Percentiles rank a stretch among this genome's conserved stretches.
phyloP scores from a whole-genome alignment of 2,329 filamentous ascomycete genomes.

The Pseudogymnoascus sp. region DNA sequence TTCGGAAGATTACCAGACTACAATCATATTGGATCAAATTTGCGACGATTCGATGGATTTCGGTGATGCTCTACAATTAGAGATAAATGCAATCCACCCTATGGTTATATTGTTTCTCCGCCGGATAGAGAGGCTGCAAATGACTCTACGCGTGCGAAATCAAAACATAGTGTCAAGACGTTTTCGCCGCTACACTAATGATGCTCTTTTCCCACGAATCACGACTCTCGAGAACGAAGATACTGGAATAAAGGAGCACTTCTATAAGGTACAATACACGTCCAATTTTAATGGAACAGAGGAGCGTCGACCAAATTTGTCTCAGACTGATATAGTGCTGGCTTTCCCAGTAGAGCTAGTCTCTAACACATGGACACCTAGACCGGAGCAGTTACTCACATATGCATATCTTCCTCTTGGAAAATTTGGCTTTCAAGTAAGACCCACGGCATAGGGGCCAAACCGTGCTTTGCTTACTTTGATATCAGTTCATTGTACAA shows the following conservation, averaged over 20 bases:
- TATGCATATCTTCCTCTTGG: conserved; percentile 22
- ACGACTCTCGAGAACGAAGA: not conserved
- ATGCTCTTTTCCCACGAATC: not conserved
- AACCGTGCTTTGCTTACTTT: not conserved
- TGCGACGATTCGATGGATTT: not conserved
- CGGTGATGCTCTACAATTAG: not conserved
- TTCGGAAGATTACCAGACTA: not conserved
- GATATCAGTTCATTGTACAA: conserved; percentile 21
- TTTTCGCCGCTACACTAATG: not conserved
- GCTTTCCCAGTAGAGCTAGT: conserved; percentile 36
- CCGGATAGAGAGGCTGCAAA: not conserved
- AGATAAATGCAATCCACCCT: not conserved
- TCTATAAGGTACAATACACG: not conserved
- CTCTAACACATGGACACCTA: not conserved
- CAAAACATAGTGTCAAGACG: not conserved
- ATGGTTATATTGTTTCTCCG: not conserved
- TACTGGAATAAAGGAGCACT: not conserved
- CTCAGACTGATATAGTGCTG: conserved; percentile 33
- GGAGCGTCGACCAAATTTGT: conserved; percentile 16
- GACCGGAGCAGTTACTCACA: conserved; percentile 11
- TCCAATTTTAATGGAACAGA: not conserved
- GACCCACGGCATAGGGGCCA: not conserved
- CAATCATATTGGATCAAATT: not conserved
- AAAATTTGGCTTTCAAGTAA: conserved; percentile 19
- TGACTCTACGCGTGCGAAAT: not conserved